Percentiles rank a stretch among this genome's conserved stretches.
Evolutionary conservation across 2,329 filamentous ascomycete genomes (phyloP).

Genomic region (Pyricularia grisea): DNA sequence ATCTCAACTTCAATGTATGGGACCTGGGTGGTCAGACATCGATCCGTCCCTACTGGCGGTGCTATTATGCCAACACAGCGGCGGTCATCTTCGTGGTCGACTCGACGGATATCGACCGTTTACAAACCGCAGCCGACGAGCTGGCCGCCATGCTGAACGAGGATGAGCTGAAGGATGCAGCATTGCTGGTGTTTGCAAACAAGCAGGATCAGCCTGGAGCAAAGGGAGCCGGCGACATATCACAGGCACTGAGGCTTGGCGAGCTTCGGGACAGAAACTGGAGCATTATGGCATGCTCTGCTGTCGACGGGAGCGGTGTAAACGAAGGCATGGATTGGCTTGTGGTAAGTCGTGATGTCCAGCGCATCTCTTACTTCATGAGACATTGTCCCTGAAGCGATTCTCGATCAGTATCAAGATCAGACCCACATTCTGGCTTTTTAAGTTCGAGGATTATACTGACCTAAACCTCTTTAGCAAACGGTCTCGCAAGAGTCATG

Average conservation of each 20-base stretch:
- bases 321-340: slow-evolving; percentile 99
- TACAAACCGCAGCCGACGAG: slow-evolving; percentile 89
- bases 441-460: background rate
- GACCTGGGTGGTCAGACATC: slow-evolving; percentile 97
- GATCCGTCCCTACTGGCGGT: slow-evolving; percentile 97
- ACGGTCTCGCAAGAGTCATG: slow-evolving; percentile 29
- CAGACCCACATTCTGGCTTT: background rate
- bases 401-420: background rate
- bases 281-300: slow-evolving; percentile 97
- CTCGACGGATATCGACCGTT: slow-evolving; percentile 90
- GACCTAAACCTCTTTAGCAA: slow-evolving; percentile 21
- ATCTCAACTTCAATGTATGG: slow-evolving; percentile 98
- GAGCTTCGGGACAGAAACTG: slow-evolving; percentile 95
- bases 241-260: slow-evolving; percentile 80
- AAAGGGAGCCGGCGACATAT: slow-evolving; percentile 94
- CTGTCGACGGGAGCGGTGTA: slow-evolving; percentile 89
- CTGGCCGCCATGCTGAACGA: slow-evolving; percentile 92
- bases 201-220: slow-evolving; percentile 98
- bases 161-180: slow-evolving; percentile 88
- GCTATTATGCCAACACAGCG: slow-evolving; percentile 98
- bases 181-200: slow-evolving; percentile 92
- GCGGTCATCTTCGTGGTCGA: slow-evolving; percentile 99
- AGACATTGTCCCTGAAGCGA: background rate
- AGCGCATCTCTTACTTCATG: background rate
- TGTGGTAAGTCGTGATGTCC: slow-evolving; percentile 51